Evolutionary conservation across 768 basidiomycete species (phyloP), one percentile per base, ranked within the genome.

Genomic region (Termitomyces sp.): DNA sequence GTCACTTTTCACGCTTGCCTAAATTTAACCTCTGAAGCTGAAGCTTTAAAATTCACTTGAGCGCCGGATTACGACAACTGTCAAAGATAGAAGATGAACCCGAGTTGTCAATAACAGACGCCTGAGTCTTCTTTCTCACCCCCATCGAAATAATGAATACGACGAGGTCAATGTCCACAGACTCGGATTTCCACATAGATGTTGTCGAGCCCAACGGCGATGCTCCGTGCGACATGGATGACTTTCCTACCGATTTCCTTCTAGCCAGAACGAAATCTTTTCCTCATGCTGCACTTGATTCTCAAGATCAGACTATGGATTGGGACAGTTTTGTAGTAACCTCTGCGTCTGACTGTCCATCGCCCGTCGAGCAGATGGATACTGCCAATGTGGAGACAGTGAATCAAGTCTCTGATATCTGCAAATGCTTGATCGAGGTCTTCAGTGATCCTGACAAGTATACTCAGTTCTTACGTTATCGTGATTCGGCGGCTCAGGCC

Each of bases 401-500:
- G 9, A 28, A 24, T 7, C 59, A 60, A n/a, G 52, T 65, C 12
- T 44, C 57, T 7, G 47, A 50, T 13, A 58, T 64, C 13, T 67
- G 64, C 51, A 26, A 36, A 1, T 46, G 31, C 22, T 49, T 67
- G 13, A 31, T 64, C 39, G 18, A 48, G 22, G 52, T 65, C 3
- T 67, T 67, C 18, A 47, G 60, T 18, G 60, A 67, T 37, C 29
- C 52, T n/a, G n/a, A 22, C 13, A 59, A 60, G 28, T 67, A 67
- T 42, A 58, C 60, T 24, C 47, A 53, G 26, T 56, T 67, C n/a
- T 45, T 67, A 26, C 42, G 60, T 44, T 63, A 64, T 50, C 55
- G 60, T 7, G 60, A 49, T 36, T 45, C 51, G 9, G 57, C 26
- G 5, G 66, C 66, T 16, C 66, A 67, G 31, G 57, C 54, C 9